A percentile compares a stretch with the other conserved stretches of the same genome.
Conservation (phyloP, 1,284 basidiomycete species). For the Cutaneotrichosporon sp. region DNA sequence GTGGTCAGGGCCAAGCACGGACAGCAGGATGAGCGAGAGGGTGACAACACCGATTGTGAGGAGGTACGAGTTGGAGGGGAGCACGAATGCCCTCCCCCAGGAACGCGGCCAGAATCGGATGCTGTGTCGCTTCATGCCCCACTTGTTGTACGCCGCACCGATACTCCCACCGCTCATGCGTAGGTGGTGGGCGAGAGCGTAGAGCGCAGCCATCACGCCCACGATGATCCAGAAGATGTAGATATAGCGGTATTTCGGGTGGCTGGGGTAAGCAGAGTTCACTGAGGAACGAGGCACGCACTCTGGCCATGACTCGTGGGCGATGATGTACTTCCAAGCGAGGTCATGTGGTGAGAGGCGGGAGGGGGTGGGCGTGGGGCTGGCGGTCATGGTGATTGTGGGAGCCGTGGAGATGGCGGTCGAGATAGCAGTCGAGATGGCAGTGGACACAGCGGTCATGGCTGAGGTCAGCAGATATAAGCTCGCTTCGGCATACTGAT, state of each 20-base stretch:
- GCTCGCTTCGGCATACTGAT: neutral
- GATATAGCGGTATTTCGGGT: slow-evolving; percentile 44
- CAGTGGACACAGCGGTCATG: neutral
- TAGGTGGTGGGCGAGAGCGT: slow-evolving; percentile 46
- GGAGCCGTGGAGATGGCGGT: neutral
- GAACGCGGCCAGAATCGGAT: slow-evolving; percentile 25
- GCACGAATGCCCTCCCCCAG: slow-evolving; percentile 56
- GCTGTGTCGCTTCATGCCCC: slow-evolving; percentile 37
- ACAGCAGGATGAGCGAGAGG: slow-evolving; percentile 55
- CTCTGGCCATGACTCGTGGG: neutral
- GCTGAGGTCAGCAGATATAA: neutral
- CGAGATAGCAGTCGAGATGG: neutral
- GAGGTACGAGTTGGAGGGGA: slow-evolving; percentile 67
- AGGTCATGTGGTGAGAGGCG: slow-evolving; percentile 3
- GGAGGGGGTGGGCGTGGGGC: neutral
- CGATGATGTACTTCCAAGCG: slow-evolving; percentile 1
- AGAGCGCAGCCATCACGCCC: slow-evolving; percentile 33
- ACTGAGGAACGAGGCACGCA: neutral
- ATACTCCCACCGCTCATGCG: slow-evolving; percentile 38
- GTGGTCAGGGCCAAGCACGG: slow-evolving; percentile 68
- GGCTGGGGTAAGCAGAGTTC: neutral
- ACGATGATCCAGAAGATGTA: slow-evolving; percentile 51
- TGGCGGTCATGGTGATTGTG: neutral
- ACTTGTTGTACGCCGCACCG: slow-evolving; percentile 42
- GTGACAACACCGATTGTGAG: slow-evolving; percentile 58